A percentile compares a stretch with the other conserved stretches of the same genome.
Conservation (phyloP, 129 eudicot genomes). For the Escallonia herrerae region DNA sequence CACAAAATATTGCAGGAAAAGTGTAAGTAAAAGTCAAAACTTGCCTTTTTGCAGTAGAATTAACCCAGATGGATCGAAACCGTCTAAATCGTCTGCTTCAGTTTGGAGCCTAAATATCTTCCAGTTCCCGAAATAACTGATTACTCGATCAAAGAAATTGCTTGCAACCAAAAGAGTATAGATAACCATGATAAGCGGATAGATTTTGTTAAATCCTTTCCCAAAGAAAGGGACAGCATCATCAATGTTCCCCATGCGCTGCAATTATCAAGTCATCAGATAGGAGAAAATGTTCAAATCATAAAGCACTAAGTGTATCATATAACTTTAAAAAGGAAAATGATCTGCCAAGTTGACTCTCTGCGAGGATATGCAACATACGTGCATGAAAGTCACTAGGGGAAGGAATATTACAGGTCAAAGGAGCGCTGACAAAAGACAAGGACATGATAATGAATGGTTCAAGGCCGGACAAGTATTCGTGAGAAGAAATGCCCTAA, state of each 20-base stretch:
- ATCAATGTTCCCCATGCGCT: conserved; percentile 97
- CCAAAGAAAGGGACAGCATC: conserved; percentile 95
- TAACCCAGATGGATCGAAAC: conserved; percentile 80
- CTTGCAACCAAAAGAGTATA: conserved; percentile 81
- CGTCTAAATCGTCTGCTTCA: conserved; percentile 75
- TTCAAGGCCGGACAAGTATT: too few relatives aligned
- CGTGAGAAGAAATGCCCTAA: too few relatives aligned
- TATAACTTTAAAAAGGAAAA: neutral
- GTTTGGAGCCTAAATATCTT: conserved; percentile 45
- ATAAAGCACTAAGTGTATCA: neutral
- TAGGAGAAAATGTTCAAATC: conserved; percentile 1
- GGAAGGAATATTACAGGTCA: neutral
- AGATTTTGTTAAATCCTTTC: conserved; percentile 72
- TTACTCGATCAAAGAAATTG: conserved; percentile 79
- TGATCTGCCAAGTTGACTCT: neutral
- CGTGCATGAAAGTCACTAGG: neutral
- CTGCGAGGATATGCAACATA: neutral
- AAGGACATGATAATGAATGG: too few relatives aligned
- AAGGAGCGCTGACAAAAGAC: too few relatives aligned
- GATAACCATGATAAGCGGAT: conserved; percentile 91
- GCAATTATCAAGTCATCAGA: conserved; percentile 19
- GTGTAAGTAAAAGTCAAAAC: neutral
- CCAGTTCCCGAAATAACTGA: conserved; percentile 67
- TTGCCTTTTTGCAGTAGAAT: conserved; percentile 70
- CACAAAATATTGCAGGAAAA: neutral